These are phyloP conservation scores for Entrophospora sp. DNA, from an alignment of 192 early-diverging fungal genomes.

Conservation along the genomic window DNA sequence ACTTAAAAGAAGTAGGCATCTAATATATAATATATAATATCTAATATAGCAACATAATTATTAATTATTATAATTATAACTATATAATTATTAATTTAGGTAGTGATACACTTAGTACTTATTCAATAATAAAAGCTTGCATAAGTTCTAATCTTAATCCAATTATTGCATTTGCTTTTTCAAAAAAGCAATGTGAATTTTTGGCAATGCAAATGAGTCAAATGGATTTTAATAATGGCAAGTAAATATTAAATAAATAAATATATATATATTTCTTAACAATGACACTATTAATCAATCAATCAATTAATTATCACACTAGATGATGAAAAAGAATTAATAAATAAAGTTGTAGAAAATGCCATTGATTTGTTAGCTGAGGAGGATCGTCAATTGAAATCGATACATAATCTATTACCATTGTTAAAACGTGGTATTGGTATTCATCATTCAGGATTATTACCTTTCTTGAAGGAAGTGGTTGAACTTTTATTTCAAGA, in stretches of 20 bases:
- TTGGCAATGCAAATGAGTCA: constrained; percentile 87
- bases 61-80: not conserved
- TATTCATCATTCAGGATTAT: constrained; percentile 92
- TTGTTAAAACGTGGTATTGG: constrained; percentile 88
- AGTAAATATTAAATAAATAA: not conserved
- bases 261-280: not conserved
- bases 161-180: constrained; percentile 97
- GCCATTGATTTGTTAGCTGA: constrained; percentile 77
- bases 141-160: constrained; percentile 93
- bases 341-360: constrained; percentile 75
- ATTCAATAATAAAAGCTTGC: constrained; percentile 94
- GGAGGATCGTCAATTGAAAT: constrained; percentile 84
- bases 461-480: constrained; percentile 95
- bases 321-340: constrained; percentile 64
- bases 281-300: not conserved
- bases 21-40: constrained; percentile 16
- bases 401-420: constrained; percentile 89
- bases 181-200: constrained; percentile 86
- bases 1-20: constrained; percentile 48
- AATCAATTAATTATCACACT: constrained; percentile 1
- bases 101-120: constrained; percentile 67
- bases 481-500: constrained; percentile 97
- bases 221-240: constrained; percentile 79
- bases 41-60: not conserved
- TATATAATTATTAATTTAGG: not conserved